phyloP scores from a whole-genome alignment of 2,329 filamentous ascomycete species.

The Emydomyces testavorans region DNA sequence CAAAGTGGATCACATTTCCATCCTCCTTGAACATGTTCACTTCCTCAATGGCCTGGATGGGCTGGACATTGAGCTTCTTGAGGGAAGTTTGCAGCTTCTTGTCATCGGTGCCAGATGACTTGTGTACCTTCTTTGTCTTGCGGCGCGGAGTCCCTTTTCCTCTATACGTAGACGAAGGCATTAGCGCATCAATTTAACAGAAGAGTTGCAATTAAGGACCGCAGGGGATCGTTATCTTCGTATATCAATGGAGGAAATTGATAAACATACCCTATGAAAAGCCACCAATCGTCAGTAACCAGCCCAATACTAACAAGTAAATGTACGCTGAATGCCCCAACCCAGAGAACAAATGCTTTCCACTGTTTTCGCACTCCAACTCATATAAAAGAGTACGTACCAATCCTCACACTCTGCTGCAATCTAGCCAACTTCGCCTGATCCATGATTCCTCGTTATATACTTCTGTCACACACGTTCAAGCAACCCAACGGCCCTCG shows the following conservation, averaged over 20 bases:
- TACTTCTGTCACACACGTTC: background rate
- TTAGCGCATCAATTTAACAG: constrained; percentile 12
- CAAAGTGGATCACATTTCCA: constrained; percentile 99
- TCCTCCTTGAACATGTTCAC: constrained; percentile 99
- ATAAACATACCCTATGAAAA: constrained; percentile 23
- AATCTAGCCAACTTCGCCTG: constrained; percentile 55
- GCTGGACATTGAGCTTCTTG: constrained; percentile 99
- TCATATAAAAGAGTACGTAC: constrained; percentile 40
- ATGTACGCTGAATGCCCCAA: background rate
- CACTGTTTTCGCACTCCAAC: background rate
- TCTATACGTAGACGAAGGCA: constrained; percentile 36
- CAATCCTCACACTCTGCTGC: constrained; percentile 57
- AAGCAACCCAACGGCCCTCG: constrained; percentile 1
- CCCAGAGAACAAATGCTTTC: background rate
- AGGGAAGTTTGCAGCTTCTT: constrained; percentile 97
- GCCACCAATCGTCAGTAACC: constrained; percentile 16
- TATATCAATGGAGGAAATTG: constrained; percentile 3
- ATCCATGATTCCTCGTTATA: constrained; percentile 42
- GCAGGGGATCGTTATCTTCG: background rate
- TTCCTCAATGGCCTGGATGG: constrained; percentile 98
- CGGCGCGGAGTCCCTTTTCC: constrained; percentile 97
- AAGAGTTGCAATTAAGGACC: background rate
- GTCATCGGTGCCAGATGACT: constrained; percentile 87
- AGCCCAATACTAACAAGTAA: background rate
- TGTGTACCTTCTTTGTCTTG: constrained; percentile 97